phyloP scores from a whole-genome alignment of 768 basidiomycete genomes.

The Amanita phalloides region DNA sequence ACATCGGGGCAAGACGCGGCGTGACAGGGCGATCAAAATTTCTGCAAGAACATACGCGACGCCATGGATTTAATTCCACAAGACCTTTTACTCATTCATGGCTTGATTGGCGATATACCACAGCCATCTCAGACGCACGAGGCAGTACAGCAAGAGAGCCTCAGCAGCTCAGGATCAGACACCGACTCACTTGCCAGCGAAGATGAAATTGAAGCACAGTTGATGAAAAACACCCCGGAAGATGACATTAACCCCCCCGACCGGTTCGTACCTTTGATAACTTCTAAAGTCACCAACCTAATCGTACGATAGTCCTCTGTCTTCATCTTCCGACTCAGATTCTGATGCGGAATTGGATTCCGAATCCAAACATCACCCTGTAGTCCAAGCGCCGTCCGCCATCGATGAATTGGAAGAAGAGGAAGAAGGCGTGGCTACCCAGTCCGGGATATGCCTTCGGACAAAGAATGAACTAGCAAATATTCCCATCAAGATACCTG shows the following conservation, averaged over 20 bases:
- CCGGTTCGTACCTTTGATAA: conserved; percentile 11
- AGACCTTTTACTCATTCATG: conserved; percentile 66
- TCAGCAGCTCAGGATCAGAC: conserved; percentile 28
- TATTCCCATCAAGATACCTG: conserved; percentile 48
- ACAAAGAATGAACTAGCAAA: conserved; percentile 66
- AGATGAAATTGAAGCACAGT: conserved; percentile 62
- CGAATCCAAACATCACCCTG: conserved; percentile 8
- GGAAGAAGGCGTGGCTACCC: conserved; percentile 33
- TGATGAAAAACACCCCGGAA: conserved; percentile 20
- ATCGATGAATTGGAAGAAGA: conserved; percentile 40
- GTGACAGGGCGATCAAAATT: conserved; percentile 9
- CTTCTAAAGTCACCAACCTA: conserved; percentile 5
- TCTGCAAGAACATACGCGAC: background rate
- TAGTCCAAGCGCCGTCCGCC: conserved; percentile 9
- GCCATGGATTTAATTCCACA: conserved; percentile 45
- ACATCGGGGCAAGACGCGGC: background rate
- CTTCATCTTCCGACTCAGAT: conserved; percentile 27
- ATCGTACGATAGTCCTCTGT: conserved; percentile 13
- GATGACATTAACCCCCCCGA: conserved; percentile 25
- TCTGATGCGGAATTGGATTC: conserved; percentile 17
- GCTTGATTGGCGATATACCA: conserved; percentile 34
- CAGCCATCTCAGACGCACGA: conserved; percentile 7
- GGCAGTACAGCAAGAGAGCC: conserved; percentile 25
- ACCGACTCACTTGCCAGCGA: conserved; percentile 45
- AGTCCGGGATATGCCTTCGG: conserved; percentile 34